Evolutionary conservation across 495 filamentous ascomycete genomes (phyloP), one percentile per base, ranked within the genome.

Genomic region (Trichocladium antarcticum): DNA sequence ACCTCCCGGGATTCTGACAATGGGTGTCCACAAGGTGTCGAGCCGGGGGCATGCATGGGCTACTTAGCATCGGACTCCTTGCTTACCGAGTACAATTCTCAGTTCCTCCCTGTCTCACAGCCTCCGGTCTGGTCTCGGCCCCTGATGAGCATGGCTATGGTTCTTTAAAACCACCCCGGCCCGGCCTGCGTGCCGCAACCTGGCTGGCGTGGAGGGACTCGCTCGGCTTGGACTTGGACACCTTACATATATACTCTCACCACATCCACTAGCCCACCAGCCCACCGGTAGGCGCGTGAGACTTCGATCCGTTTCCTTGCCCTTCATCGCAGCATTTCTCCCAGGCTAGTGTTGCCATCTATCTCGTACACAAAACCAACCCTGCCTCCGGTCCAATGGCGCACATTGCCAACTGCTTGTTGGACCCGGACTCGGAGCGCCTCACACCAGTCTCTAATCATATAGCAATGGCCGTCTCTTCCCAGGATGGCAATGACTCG

Each of bases 401-500:
- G 55, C 72, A 74, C 65, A 74, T 74, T 61, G 70, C 63, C 47
- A 59, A 53, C 38, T 74, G 70, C 54, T 59, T 74, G 60, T 46
- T 70, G 27, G 63, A 62, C 39, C 41, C 53, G 31, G 71, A 68
- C 35, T 50, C 47, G 35, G 66, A 72, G 37, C 60, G 60, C 46
- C 60, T 65, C 38, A 44, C 51, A 19, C 47, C 55, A 42, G 60
- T 62, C 57, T 60, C 69, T 51, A 65, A 63, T 51, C 70, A 70
- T 70, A 73, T 73, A 70, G 61, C 64, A 57, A 71, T 65, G 56
- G 58, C 62, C 20, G 58, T 66, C 59, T 62, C 69, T 54, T 59
- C 65, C 32, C 63, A 68, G 42, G 44, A 66, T 48, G 68, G 67
- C 50, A 65, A 66, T 55, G 68, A 73, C 31, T 70, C 68, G 63